Conservation (phyloP, 1,284 basidiomycete genomes). For the Cystobasidium sp. region DNA sequence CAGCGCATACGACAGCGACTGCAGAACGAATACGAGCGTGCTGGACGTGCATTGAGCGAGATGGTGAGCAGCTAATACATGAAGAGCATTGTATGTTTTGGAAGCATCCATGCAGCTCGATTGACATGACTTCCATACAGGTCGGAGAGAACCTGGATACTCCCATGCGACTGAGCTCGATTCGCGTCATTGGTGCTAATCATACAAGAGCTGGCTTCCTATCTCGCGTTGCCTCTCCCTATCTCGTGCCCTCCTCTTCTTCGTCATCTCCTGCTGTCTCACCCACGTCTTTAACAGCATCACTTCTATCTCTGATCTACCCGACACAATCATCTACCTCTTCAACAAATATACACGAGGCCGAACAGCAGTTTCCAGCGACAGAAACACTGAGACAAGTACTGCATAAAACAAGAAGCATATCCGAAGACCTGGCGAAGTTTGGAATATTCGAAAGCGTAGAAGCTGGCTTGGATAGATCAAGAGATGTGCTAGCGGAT, state of each 20-base stretch:
- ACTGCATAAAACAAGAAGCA: conserved; percentile 68
- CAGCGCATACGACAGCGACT: conserved; percentile 69
- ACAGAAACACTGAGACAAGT: conserved; percentile 66
- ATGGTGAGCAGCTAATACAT: conserved; percentile 63
- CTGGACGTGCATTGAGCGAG: conserved; percentile 69
- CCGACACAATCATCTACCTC: conserved; percentile 54
- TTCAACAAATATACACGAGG: conserved; percentile 52
- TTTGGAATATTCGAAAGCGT: conserved; percentile 76
- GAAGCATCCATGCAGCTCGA: background rate
- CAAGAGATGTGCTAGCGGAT: conserved; percentile 64
- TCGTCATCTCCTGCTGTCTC: conserved; percentile 12
- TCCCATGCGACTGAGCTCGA: conserved; percentile 68
- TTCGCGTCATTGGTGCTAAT: conserved; percentile 77
- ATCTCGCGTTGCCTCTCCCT: conserved; percentile 72
- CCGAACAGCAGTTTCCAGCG: conserved; percentile 52
- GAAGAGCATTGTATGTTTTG: conserved; percentile 6
- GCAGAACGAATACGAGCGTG: conserved; percentile 75
- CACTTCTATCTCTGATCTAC: conserved; percentile 52
- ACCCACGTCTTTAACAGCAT: conserved; percentile 45
- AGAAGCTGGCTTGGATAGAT: conserved; percentile 71
- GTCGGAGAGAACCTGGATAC: conserved; percentile 69
- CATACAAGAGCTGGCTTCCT: conserved; percentile 80
- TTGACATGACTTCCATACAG: conserved; percentile 57
- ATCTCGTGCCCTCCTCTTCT: conserved; percentile 52
- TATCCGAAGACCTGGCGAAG: conserved; percentile 68